Base-by-base conservation (phyloP, 1,284 basidiomycete genomes). In the Tilletia walkeri region DNA sequence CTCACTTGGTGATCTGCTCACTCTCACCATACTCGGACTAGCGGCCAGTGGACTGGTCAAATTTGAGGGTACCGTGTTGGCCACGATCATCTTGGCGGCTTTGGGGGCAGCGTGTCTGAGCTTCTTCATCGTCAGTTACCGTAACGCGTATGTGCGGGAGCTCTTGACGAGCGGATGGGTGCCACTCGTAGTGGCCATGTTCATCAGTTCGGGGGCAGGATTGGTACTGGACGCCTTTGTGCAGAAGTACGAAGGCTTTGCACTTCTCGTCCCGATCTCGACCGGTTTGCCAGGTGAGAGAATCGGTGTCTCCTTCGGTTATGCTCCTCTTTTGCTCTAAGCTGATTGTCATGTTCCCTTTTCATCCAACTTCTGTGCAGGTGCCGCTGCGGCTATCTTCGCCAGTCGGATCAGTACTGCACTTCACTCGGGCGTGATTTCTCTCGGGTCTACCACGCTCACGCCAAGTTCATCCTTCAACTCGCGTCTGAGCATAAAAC, bases 181-280 rank as follows among this genome's bases (percentile, higher is more conserved):
- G 0, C 94, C 95, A 0, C 87, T 99, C 2, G 89, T 98, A 74
- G 89, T 89, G 10, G 95, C 95, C 1, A 96, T 98, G 93, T 85
- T 91, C 69, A 94, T 98, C 78, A 93, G 92, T 76, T 92, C 90
- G 66, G 92, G 89, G 0, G 92, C 95, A 0, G 95, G 95, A 0
- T 90, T 98, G 76, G 90, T 97, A 0, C 88, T 99, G 16, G 93
- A 97, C 78, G 87, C 88, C 65, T 96, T 95, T 74, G 94, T 96
- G 1, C 90, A 89, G 72, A 87, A 88, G 47, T 98, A 93, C 79
- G 88, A 90, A 70, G 95, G 93, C 2, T 98, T 93, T 79, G 93
- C 93, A 0, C 86, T 97, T 0, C 86, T 99, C 4, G 91, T 92
- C 0, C 89, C 96, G 16, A 92, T 94, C 14, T 92, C 96, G 74